Base-by-base conservation (phyloP, 2,329 filamentous ascomycete species). In the Diaporthe ilicicola region DNA sequence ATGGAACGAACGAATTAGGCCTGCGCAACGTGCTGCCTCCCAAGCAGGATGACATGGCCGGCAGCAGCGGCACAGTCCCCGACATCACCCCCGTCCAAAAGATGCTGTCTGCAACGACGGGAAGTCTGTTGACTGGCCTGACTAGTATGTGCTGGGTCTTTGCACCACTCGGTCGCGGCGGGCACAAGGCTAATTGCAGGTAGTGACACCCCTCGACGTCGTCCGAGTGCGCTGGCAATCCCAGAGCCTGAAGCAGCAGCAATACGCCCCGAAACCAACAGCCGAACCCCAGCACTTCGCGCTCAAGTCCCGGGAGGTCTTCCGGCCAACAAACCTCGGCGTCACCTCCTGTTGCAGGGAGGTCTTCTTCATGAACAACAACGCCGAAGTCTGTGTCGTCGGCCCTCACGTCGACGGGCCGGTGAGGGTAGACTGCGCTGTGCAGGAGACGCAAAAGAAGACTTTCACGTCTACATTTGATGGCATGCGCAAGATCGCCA, bases 261-360 rank as follows among this genome's bases (percentile, higher is more conserved):
- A 50, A 42, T 78, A 54, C 42, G 50, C 82, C 67, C 81, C 86
- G 73, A 78, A 81, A 70, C 84, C 88, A 76, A 80, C 84, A 74
- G 83, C 87, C 78, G 84, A 88, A 76, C 85, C 89, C 75, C 83
- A 88, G 78, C 84, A 86, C 81, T 81, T 91, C 79, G 80, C 88
- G 76, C 75, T 90, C 78, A 82, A 88, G 76, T 83, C 87, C 78
- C 79, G 42, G 53, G 90, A 90, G 73, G 89, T 92, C 74, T 88
- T 96, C 61, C 94, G 94, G 69, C 90, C 89, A 2, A 81, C 93
- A 37, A 94, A 95, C 77, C 89, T 98, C 62, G 96, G 96, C 72
- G 94, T 98, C 68, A 97, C 95, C 19, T 91, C 95, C 48, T 99
- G 96, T 82, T 99, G 96, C 79, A 91, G 96, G 73, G 95, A 99